These are phyloP conservation scores for Patellaria atrata DNA, from an alignment of 495 filamentous ascomycete genomes.

Conservation along the genomic window DNA sequence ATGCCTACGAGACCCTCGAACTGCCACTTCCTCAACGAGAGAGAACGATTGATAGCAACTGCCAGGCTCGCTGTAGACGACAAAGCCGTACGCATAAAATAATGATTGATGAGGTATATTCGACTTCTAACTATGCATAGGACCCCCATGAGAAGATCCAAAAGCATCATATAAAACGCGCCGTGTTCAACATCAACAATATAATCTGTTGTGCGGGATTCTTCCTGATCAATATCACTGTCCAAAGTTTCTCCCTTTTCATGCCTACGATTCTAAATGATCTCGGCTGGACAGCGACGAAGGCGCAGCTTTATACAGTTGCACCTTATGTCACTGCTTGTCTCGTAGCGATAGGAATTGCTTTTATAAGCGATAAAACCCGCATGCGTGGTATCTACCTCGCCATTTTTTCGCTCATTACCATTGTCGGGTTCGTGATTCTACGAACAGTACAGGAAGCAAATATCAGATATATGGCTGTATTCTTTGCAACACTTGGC, in stretches of 20 bases:
- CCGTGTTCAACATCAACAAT: slow-evolving; percentile 22
- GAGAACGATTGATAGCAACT: slow-evolving; percentile 11
- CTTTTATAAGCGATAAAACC: slow-evolving; percentile 49
- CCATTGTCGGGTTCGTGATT: slow-evolving; percentile 58
- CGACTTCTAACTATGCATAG: too few relatives aligned
- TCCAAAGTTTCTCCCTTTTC: slow-evolving; percentile 20
- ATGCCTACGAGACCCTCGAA: slow-evolving; percentile 12
- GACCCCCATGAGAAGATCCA: slow-evolving; percentile 15
- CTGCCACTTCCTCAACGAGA: slow-evolving; percentile 11
- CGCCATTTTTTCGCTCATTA: slow-evolving; percentile 43
- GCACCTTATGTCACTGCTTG: slow-evolving; percentile 76
- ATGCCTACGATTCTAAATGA: slow-evolving; percentile 21
- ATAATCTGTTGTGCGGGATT: slow-evolving; percentile 18
- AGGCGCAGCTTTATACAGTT: slow-evolving; percentile 70
- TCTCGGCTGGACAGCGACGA: slow-evolving; percentile 36
- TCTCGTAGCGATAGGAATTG: slow-evolving; percentile 59
- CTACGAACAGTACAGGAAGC: slow-evolving; percentile 45
- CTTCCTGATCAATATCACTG: slow-evolving; percentile 22
- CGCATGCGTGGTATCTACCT: slow-evolving; percentile 61
- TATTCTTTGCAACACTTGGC: slow-evolving; percentile 55
- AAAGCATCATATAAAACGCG: slow-evolving; percentile 12
- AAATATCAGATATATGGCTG: slow-evolving; percentile 51
- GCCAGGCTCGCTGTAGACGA: slow-evolving; percentile 8
- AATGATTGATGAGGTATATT: too few relatives aligned
- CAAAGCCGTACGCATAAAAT: slow-evolving; percentile 1